These are phyloP conservation scores for Coix lacrymajobi DNA, from an alignment of 176 grass and related monocot species.

Conservation along the genomic window DNA sequence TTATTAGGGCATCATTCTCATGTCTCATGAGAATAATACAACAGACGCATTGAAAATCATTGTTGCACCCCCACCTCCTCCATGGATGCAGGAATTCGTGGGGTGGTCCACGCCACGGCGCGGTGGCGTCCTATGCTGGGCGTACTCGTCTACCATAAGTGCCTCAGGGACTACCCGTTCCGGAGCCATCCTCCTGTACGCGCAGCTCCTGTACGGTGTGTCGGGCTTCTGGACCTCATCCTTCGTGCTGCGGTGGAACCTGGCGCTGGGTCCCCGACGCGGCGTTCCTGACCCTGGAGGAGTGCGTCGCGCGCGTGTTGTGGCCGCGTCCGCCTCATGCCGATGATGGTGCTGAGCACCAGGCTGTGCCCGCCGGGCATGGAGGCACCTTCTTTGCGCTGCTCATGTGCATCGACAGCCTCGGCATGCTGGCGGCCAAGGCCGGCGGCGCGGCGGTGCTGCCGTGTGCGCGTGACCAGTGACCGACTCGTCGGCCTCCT, in stretches of 20 bases:
- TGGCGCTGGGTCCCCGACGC: constrained; percentile 63
- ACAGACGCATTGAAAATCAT: neutral
- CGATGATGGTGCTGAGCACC: constrained; percentile 86
- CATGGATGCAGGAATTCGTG: constrained; percentile 66
- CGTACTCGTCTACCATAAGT: constrained; percentile 90
- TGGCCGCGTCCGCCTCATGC: constrained; percentile 61
- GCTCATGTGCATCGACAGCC: constrained; percentile 87
- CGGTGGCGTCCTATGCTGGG: constrained; percentile 79
- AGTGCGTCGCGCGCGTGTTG: constrained; percentile 54
- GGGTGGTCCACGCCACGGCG: constrained; percentile 71
- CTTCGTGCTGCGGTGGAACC: constrained; percentile 90
- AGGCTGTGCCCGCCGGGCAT: constrained; percentile 67
- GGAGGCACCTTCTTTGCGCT: constrained; percentile 92
- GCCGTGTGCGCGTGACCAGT: constrained; percentile 57
- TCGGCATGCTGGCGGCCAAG: constrained; percentile 60
- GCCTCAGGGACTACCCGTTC: constrained; percentile 67
- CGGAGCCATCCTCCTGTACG: constrained; percentile 76
- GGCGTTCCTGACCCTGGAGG: constrained; percentile 65
- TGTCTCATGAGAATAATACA: neutral
- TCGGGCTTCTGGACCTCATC: constrained; percentile 78
- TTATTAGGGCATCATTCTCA: neutral
- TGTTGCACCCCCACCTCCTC: neutral
- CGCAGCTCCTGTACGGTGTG: constrained; percentile 63
- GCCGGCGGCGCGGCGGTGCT: constrained; percentile 58
- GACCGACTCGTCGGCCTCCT: constrained; percentile 56